Evolutionary conservation across 306 rosid species (phyloP), one percentile per base, ranked within the genome.

Genomic region (Fragaria ananassa): DNA sequence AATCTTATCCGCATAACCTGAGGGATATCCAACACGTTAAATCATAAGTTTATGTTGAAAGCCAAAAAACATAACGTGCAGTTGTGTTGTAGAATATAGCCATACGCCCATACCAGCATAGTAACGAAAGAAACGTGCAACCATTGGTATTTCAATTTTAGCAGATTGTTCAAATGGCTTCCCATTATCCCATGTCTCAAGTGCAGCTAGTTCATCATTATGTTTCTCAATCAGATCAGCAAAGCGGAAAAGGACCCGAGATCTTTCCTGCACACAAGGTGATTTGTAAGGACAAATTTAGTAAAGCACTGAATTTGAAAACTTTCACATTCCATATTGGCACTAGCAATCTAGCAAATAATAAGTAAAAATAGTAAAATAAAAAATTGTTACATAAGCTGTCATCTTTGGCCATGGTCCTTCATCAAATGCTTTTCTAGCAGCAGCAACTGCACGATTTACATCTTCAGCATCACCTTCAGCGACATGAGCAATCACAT

Each of bases 1-100:
- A 74, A 94, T 90, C 88, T 94, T 94, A 82, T 94, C 97, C 41
- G 95, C 94, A 97, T 93, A 94, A 66, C 98, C 98, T 93, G 91
- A 49, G 71, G 49, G 23, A 66, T 35, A 67, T 46, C 56, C 23
- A 74, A 65, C 29, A 64, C 37, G 17, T 61, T 46, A 47, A 46
- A 74, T 42, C 41, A 67, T 56, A 47, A 29, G 10, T 72, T 72
- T 56, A 17, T 46, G 31, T 8, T 10, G 4, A 56, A 64, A 1
- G 11, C 56, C 31, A 72, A 8, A 31, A 4, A 27, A 11, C 4
- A 21, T 29, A 41, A 17, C 57, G 19, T 39, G 39, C 19, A 13
- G 39, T 21, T 35, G 29, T 12, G 35, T 23, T 13, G 4, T 76
- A 46, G 27, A 19, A 8, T 19, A 23, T 21, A 19, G 51, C 71